Conservation (phyloP, 345 rosid species). For the Sapria himalayana region DNA sequence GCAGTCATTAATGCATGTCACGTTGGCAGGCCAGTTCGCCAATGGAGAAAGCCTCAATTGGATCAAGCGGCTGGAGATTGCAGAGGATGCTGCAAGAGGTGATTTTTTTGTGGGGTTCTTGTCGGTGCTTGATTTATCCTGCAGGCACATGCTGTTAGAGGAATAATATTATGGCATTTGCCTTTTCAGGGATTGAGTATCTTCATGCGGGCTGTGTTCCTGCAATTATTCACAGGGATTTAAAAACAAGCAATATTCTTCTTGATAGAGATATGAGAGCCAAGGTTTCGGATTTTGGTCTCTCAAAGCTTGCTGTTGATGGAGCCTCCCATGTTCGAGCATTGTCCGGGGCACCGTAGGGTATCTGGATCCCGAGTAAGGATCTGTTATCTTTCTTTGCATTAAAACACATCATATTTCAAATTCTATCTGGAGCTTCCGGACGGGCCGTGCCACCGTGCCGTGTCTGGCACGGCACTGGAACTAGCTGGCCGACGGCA, state of each 20-base stretch:
- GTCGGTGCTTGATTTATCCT: too few relatives aligned
- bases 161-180: not conserved
- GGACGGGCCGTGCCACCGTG: too few relatives aligned
- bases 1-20: constrained; percentile 2
- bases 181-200: constrained; percentile 66
- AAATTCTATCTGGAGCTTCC: too few relatives aligned
- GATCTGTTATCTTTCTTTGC: constrained; percentile 7
- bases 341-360: constrained; percentile 97
- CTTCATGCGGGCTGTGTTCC: constrained; percentile 98
- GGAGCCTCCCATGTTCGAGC: constrained; percentile 96
- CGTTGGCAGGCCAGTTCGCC: constrained; percentile 33
- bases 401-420: too few relatives aligned
- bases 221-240: constrained; percentile 82
- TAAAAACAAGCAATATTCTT: constrained; percentile 89
- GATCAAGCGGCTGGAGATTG: constrained; percentile 90
- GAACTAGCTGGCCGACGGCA: too few relatives aligned
- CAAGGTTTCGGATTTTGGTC: constrained; percentile 93
- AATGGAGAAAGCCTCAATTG: constrained; percentile 44
- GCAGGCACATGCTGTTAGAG: too few relatives aligned
- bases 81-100: constrained; percentile 97
- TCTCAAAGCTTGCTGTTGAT: constrained; percentile 69
- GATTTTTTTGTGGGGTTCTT: too few relatives aligned
- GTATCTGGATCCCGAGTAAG: constrained; percentile 98
- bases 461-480: too few relatives aligned
- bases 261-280: constrained; percentile 73